Evolutionary conservation across 2,329 filamentous ascomycete species (phyloP).

Genomic region (Elsinoe arachidis): DNA sequence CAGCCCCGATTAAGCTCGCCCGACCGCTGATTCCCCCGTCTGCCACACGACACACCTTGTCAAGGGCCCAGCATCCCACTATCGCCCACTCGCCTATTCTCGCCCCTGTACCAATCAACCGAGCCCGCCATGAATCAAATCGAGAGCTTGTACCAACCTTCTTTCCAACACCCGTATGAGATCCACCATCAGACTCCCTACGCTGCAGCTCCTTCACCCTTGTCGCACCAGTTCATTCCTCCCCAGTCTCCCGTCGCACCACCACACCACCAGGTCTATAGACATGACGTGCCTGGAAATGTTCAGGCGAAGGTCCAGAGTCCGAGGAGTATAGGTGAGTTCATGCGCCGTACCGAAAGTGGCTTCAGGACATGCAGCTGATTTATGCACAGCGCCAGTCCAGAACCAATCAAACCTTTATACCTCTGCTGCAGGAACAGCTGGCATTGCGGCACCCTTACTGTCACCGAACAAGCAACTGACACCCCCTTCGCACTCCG

Average conservation of each 20-base stretch:
- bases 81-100: constrained; percentile 8
- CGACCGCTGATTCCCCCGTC: constrained; percentile 4
- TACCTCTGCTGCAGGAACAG: neutral
- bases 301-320: constrained; percentile 9
- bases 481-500: constrained; percentile 17
- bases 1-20: constrained; percentile 8
- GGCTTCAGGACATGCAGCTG: constrained; percentile 4
- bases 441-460: neutral
- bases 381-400: neutral
- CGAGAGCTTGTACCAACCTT: constrained; percentile 14
- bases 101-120: constrained; percentile 8
- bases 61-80: neutral
- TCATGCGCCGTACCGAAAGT: neutral
- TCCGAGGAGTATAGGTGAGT: constrained; percentile 9
- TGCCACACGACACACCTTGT: neutral
- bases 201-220: neutral
- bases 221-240: constrained; percentile 8
- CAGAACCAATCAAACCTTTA: constrained; percentile 11
- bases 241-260: constrained; percentile 5
- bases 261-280: neutral
- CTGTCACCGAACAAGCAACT: constrained; percentile 4
- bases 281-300: neutral
- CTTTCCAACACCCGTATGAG: constrained; percentile 11
- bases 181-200: constrained; percentile 6
- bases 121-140: constrained; percentile 12